Conservation (phyloP, 116 monocot species). For the Zostera marina region DNA sequence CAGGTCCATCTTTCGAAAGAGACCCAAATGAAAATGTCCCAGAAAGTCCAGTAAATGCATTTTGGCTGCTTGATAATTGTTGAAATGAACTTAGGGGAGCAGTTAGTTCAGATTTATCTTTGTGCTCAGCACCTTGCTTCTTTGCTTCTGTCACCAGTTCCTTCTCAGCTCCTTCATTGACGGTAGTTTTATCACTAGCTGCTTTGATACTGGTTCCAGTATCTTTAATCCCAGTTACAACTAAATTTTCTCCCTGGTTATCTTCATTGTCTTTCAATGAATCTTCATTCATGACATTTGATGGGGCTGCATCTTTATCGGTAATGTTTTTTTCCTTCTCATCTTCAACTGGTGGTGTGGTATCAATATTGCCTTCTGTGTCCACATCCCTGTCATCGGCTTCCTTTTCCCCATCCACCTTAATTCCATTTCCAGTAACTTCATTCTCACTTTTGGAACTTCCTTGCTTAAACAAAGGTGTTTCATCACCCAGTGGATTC, state of each 20-base stretch:
- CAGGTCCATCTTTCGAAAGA: slow-evolving; percentile 21
- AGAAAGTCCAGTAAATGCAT: slow-evolving; percentile 76
- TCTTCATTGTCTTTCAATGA: slow-evolving; percentile 9
- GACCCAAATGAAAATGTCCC: slow-evolving; percentile 76
- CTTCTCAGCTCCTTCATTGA: slow-evolving; percentile 11
- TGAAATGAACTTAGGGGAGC: slow-evolving; percentile 46
- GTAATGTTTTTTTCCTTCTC: slow-evolving; percentile 9
- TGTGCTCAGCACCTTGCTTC: slow-evolving; percentile 11
- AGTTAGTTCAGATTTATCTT: slow-evolving; percentile 13
- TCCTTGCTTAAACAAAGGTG: slow-evolving; percentile 8
- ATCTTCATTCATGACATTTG: slow-evolving; percentile 10
- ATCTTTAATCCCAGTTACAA: neutral
- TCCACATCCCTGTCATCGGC: slow-evolving; percentile 2
- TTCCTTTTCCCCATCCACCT: slow-evolving; percentile 9
- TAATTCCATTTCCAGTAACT: slow-evolving; percentile 11
- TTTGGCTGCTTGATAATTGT: slow-evolving; percentile 73
- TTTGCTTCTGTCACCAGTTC: slow-evolving; percentile 2
- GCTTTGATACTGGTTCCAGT: slow-evolving; percentile 4
- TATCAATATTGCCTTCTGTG: neutral
- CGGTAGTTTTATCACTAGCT: neutral
- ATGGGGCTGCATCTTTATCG: slow-evolving; percentile 1
- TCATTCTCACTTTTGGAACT: slow-evolving; percentile 5
- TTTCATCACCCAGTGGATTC: slow-evolving; percentile 9
- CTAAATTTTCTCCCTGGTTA: neutral
- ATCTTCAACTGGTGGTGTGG: neutral